Evolutionary conservation across 176 grass and related monocot species (phyloP).

Genomic region (Tillandsia leiboldiana): DNA sequence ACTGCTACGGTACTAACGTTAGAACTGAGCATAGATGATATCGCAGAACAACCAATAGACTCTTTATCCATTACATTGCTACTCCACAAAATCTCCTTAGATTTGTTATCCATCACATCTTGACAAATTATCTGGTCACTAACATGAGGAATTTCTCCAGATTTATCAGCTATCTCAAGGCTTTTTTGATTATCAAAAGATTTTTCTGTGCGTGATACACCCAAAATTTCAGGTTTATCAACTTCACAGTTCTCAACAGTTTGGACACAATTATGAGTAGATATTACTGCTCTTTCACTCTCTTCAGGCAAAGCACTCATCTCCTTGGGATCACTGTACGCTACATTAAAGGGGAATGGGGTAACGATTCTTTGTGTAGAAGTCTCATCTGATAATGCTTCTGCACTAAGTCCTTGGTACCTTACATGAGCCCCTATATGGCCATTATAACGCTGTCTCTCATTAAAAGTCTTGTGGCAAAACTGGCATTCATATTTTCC

Average conservation of each 20-base stretch:
- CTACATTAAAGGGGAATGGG: conserved; percentile 16
- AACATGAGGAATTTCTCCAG: conserved; percentile 17
- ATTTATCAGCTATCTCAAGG: conserved; percentile 23
- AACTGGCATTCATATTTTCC: conserved; percentile 75
- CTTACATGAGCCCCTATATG: conserved; percentile 76
- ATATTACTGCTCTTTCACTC: conserved; percentile 12
- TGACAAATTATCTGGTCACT: conserved; percentile 15
- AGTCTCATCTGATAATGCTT: conserved; percentile 30
- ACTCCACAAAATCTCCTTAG: conserved; percentile 12
- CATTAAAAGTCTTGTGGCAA: conserved; percentile 58
- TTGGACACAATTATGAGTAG: conserved; percentile 4
- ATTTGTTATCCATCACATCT: conserved; percentile 15
- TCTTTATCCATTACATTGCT: conserved; percentile 26
- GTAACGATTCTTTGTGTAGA: conserved; percentile 20
- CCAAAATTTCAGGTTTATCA: conserved; percentile 18
- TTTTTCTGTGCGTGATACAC: conserved; percentile 19
- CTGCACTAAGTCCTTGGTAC: conserved; percentile 47
- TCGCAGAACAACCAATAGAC: conserved; percentile 18
- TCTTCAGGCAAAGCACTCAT: conserved; percentile 22
- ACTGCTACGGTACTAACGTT: conserved; percentile 20
- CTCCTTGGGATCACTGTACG: conserved; percentile 25
- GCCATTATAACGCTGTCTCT: conserved; percentile 54
- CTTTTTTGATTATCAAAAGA: conserved; percentile 21
- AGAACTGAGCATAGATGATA: background rate
- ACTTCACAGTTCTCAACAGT: conserved; percentile 1